Base-by-base conservation (phyloP, 257 asterid genomes). In the Fraxinus quadrangulata region DNA sequence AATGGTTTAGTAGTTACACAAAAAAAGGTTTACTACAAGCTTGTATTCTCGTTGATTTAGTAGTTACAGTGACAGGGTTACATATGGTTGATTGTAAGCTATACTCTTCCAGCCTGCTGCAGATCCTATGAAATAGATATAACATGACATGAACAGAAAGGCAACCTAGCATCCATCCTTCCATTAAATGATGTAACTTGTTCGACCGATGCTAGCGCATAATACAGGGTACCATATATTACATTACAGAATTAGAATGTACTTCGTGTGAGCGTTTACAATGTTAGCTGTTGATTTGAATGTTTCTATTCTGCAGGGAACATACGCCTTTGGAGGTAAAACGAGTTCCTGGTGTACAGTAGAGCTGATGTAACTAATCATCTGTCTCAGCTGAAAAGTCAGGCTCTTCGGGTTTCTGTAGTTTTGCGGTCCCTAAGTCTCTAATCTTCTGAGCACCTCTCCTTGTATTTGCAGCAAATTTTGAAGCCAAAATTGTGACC, bases 381-480 rank as follows among this genome's bases (percentile, higher is more conserved):
- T 92, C 96, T 0, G 89, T 91, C 80, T 92, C 96, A 26, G 79
- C 94, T 6, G 92, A 90, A 76, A 92, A 94, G 81, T 92, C 97
- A 0, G 97, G 97, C 81, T 92, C 97, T 79, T 92, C 97, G 0
- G 97, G 97, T 84, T 92, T 92, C 11, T 91, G 90, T 31, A 94
- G 85, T 75, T 89, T 91, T 0, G 94, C 94, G 80, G 92, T 77
- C 74, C 84, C 87, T 4, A 84, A 89, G 63, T 86, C 92, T 83
- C 91, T 92, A 24, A 89, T 88, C 91, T 90, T 94, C 82, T 90
- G 95, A 83, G 90, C 96, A 75, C 94, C 97, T 80, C 95, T 89
- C 81, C 96, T 88, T 3, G 98, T 94, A 84, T 85, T 94, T 73
- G 96, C 94, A 42, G 98, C 98, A 79, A 94, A 94, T 79, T 94